Percentiles rank a stretch among this genome's conserved stretches.
Conservation (phyloP, 1,284 basidiomycete genomes). For the Malassezia brasiliensis region DNA sequence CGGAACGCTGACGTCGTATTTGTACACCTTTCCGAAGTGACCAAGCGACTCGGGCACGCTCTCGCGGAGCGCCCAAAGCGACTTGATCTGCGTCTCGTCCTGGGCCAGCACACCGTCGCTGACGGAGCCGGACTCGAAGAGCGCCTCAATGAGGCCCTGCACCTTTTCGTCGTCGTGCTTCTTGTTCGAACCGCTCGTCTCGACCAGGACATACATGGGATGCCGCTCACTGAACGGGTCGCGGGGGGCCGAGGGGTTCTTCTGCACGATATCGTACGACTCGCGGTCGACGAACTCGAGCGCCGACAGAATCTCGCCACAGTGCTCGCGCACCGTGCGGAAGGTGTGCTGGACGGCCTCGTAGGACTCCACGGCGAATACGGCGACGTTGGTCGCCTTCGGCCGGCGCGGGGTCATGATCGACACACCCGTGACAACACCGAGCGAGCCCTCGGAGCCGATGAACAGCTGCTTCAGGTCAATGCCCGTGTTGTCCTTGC, state of each 20-base stretch:
- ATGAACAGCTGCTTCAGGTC: conserved; percentile 98
- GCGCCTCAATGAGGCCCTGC: conserved; percentile 64
- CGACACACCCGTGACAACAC: conserved; percentile 87
- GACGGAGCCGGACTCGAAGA: conserved; percentile 69
- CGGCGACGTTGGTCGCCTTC: conserved; percentile 54
- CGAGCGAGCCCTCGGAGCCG: conserved; percentile 90
- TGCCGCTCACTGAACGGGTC: conserved; percentile 41
- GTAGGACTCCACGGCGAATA: conserved; percentile 55
- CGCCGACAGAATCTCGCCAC: conserved; percentile 92
- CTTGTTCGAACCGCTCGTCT: conserved; percentile 85
- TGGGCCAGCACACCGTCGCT: conserved; percentile 88
- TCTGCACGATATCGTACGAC: conserved; percentile 67
- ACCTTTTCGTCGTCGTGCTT: conserved; percentile 99
- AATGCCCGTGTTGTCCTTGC: conserved; percentile 99
- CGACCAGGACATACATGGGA: conserved; percentile 66
- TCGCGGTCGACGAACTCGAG: conserved; percentile 93
- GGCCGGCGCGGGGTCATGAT: conserved; percentile 88
- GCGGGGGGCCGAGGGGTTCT: conserved; percentile 52
- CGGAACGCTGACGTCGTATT: conserved; percentile 93
- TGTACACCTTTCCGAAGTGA: conserved; percentile 91
- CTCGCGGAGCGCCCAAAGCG: conserved; percentile 89
- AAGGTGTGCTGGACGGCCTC: conserved; percentile 55
- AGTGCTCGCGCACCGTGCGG: conserved; percentile 57
- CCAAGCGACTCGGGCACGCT: conserved; percentile 83
- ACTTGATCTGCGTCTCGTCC: conserved; percentile 76